These are phyloP conservation scores for Gyromitra esculenta DNA, from an alignment of 2,329 filamentous ascomycete genomes.

Conservation along the genomic window DNA sequence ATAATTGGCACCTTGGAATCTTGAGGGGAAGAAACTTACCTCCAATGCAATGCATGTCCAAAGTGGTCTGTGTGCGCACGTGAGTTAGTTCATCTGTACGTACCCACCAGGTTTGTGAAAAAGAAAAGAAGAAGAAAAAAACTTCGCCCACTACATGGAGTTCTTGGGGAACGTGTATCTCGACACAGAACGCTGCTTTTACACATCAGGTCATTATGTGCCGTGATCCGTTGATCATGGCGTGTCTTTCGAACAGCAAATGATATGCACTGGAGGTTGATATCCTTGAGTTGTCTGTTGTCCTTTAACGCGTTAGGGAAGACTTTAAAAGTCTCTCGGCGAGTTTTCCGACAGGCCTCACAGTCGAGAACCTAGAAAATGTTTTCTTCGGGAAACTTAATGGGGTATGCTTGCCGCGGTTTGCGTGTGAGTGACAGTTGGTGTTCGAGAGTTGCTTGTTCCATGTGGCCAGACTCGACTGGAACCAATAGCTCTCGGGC, in stretches of 20 bases:
- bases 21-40: slow-evolving; percentile 1
- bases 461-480: neutral
- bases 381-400: neutral
- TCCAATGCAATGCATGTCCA: slow-evolving; percentile 31
- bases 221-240: slow-evolving; percentile 25
- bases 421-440: slow-evolving; percentile 29
- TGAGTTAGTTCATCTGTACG: slow-evolving; percentile 11
- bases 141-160: neutral
- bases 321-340: slow-evolving; percentile 24
- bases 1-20: slow-evolving; percentile 10
- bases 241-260: slow-evolving; percentile 17
- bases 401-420: neutral
- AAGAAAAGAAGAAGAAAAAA: slow-evolving; percentile 18
- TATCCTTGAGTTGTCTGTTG: slow-evolving; percentile 14
- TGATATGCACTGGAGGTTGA: neutral
- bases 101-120: slow-evolving; percentile 10
- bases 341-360: slow-evolving; percentile 26
- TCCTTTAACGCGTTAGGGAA: slow-evolving; percentile 5
- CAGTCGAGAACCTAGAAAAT: neutral
- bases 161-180: neutral
- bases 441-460: slow-evolving; percentile 16
- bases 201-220: slow-evolving; percentile 8
- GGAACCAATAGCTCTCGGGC: neutral
- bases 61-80: slow-evolving; percentile 7
- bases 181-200: slow-evolving; percentile 13